Base-by-base conservation (phyloP, 257 asterid genomes). In the Solanum pimpinellifolium region DNA sequence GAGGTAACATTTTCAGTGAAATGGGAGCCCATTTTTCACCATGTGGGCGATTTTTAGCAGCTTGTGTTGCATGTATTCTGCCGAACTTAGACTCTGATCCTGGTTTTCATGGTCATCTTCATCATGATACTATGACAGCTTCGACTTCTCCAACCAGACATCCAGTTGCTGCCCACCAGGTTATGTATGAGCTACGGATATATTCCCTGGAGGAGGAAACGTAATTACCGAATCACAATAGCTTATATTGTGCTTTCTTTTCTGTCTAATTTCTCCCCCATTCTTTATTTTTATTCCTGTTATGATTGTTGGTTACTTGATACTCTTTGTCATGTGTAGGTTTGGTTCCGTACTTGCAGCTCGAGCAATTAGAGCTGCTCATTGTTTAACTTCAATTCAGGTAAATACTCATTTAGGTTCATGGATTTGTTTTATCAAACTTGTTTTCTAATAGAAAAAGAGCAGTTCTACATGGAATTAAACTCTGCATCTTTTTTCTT, bases 21-120 rank as follows among this genome's bases (percentile, higher is more conserved):
- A 97, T 95, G 99, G 98, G 99, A 83, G 95, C 98, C 80, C 98
- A 95, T 88, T 94, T 95, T 93, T 97, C 98, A 86, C 98, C 98
- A 20, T 94, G 99, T 88, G 99, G 99, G 78, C 92, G 98, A 89
- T 97, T 93, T 91, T 92, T 97, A 92, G 99, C 98, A 11, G 98
- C 93, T 85, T 97, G 99, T 91, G 99, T 97, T 52, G 99, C 98
- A 83, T 97, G 99, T 90, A 93, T 95, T 90, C 91, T 91, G 88
- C 98, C 98, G 47, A 93, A 89, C 92, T 83, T 91, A 81, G 99
- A 97, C 16, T 88, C 92, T 52, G 99, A 97, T 89, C 90, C 94
- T 52, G 94, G 94, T 85, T 90, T 92, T 86, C 95, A 92, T 35
- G 94, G 96, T 85, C 97, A 91, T 88, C 90, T 88, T 83, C 97